Base-by-base conservation (phyloP, 345 rosid species). In the Populus simonii region DNA sequence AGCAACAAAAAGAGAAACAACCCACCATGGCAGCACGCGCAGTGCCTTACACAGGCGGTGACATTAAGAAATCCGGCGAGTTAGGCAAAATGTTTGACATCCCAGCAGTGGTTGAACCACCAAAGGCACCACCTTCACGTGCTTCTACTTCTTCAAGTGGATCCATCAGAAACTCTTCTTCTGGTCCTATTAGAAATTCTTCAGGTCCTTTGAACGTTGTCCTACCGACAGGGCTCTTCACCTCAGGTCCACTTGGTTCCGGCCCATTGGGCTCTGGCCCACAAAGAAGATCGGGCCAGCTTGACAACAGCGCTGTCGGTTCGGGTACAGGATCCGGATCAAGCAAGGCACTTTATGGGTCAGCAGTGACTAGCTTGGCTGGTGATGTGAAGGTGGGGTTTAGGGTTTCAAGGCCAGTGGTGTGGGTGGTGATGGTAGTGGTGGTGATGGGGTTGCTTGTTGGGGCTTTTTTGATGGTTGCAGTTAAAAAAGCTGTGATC, bases 11-110 rank as follows among this genome's bases (percentile, higher is more conserved):
- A 77, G 98, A 93, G 71, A 85, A 94, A 36, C 92, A 80, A 75
- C 97, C 97, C 57, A 91, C 91, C 79, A 90, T 91, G 87, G 90
- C 90, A n/a, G 87, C 94, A 17, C 87, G 94, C 5, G 90, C 99
- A 0, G 85, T 90, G 7, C 97, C 97, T 38, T 95, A 95, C 85
- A 92, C 96, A 2, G 99, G 99, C 47, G 98, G 98, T 17, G 96
- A 95, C 78, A 80, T 95, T 20, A 93, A 95, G 80, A 95, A 92
- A 80, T 95, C 99, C 41, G 99, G 99, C 1, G 99, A 95, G 87
- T 86, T 93, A 10, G 94, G 99, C 2, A 91, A 92, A 86, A 95
- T 95, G 99, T 92, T 95, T 68, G 98, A 95, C 76, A 90, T 93
- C 77, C 91, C 95, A 18, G 87, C 83, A 29, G 63, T 78, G 41